phyloP scores from a whole-genome alignment of 2,329 filamentous ascomycete species.

The Trichoderma brevicompactum region DNA sequence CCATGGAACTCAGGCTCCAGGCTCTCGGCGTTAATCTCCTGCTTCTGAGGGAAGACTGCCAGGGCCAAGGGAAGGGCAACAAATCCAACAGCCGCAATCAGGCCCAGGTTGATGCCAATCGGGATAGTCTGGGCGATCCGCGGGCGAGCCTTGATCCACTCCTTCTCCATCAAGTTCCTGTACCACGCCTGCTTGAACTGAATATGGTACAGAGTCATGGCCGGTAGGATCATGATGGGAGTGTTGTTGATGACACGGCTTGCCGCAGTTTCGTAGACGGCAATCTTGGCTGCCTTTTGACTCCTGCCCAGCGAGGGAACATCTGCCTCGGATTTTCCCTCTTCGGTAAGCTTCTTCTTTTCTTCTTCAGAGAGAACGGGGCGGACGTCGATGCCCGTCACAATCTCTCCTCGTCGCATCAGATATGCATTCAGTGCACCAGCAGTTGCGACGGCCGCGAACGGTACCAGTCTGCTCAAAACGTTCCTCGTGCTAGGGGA shows the following conservation, averaged over 20 bases:
- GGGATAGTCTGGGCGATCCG: slow-evolving; percentile 60
- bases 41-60: slow-evolving; percentile 88
- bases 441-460: slow-evolving; percentile 90
- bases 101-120: slow-evolving; percentile 79
- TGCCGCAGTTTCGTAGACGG: slow-evolving; percentile 90
- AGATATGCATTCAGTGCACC: slow-evolving; percentile 94
- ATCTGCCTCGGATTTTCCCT: slow-evolving; percentile 67
- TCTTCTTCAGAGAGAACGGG: slow-evolving; percentile 75
- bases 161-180: slow-evolving; percentile 56
- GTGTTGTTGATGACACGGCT: slow-evolving; percentile 92
- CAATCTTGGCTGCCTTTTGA: slow-evolving; percentile 83
- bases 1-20: slow-evolving; percentile 88
- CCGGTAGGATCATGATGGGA: slow-evolving; percentile 95
- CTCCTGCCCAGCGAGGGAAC: slow-evolving; percentile 80
- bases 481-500: slow-evolving; percentile 75
- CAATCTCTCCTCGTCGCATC: slow-evolving; percentile 96
- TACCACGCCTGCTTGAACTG: slow-evolving; percentile 59
- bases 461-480: slow-evolving; percentile 87
- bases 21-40: slow-evolving; percentile 74
- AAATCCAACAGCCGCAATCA: slow-evolving; percentile 86
- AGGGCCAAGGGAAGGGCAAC: slow-evolving; percentile 88
- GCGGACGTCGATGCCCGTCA: slow-evolving; percentile 89
- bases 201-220: slow-evolving; percentile 80
- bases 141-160: slow-evolving; percentile 80
- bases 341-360: slow-evolving; percentile 58